Conservation (phyloP, 106 monocot species). For the Dendrobium nobile region DNA sequence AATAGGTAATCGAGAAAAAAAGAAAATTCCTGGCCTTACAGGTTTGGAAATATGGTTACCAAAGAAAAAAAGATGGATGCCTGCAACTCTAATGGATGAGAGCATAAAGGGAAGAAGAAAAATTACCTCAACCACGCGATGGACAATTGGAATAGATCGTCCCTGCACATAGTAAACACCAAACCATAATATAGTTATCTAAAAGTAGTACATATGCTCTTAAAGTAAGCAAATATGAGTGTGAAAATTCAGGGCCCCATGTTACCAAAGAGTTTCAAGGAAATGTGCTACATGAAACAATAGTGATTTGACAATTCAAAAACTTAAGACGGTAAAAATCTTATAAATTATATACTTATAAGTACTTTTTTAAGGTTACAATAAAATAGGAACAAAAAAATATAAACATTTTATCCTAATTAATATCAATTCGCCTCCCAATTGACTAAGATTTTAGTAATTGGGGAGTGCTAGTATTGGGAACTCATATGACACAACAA, state of each 20-base stretch:
- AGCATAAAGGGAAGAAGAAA: neutral
- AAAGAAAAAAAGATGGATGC: neutral
- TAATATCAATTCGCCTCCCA: neutral
- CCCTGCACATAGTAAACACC: constrained; percentile 23
- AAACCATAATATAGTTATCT: neutral
- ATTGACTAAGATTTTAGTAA: neutral
- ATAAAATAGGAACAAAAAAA: neutral
- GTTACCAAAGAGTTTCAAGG: neutral
- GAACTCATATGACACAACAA: neutral
- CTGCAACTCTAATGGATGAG: neutral
- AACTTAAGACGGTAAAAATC: neutral
- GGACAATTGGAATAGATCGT: constrained; percentile 60
- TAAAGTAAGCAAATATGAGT: neutral
- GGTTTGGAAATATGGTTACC: neutral
- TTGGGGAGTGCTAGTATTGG: neutral
- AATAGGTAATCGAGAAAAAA: neutral
- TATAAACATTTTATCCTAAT: neutral
- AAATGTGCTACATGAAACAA: neutral
- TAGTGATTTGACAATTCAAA: neutral
- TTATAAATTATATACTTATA: neutral
- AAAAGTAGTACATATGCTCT: neutral
- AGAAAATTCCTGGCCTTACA: neutral
- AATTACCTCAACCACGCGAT: constrained; percentile 50
- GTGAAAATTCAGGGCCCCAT: neutral
- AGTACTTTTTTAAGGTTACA: neutral